A percentile compares a stretch with the other conserved stretches of the same genome.
These are phyloP conservation scores for Serendipita vermifera DNA, from an alignment of 768 basidiomycete genomes.

Conservation along the genomic window DNA sequence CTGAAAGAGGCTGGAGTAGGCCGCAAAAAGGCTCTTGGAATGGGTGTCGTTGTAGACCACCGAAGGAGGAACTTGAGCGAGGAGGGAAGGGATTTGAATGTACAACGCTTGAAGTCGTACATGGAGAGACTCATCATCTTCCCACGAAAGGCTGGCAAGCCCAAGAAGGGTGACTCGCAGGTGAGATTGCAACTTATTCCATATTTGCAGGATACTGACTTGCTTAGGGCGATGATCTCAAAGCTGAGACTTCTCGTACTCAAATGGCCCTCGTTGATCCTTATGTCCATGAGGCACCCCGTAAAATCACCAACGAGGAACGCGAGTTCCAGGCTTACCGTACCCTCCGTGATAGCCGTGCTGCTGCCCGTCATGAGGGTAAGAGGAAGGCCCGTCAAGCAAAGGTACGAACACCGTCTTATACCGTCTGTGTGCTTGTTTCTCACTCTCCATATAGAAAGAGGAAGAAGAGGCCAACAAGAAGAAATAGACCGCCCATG, in stretches of 20 bases:
- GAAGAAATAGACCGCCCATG: constrained; percentile 53
- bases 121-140: constrained; percentile 87
- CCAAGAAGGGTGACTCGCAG: constrained; percentile 88
- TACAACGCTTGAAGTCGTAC: constrained; percentile 88
- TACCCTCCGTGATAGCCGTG: constrained; percentile 74
- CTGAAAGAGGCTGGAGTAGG: constrained; percentile 93
- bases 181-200: constrained; percentile 35
- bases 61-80: constrained; percentile 91
- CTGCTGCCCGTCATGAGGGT: constrained; percentile 75
- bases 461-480: constrained; percentile 87
- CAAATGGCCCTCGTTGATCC: constrained; percentile 53
- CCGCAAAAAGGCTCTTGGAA: constrained; percentile 79
- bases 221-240: constrained; percentile 67
- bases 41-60: constrained; percentile 96
- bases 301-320: constrained; percentile 86
- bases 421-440: background rate
- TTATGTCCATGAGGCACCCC: constrained; percentile 66
- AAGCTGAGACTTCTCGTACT: constrained; percentile 57
- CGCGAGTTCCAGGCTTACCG: constrained; percentile 79
- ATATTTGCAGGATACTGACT: constrained; percentile 1
- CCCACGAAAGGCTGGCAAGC: constrained; percentile 89
- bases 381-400: constrained; percentile 71
- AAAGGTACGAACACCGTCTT: constrained; percentile 47
- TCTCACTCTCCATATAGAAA: constrained; percentile 36
- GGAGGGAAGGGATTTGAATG: constrained; percentile 92